These are phyloP conservation scores for Rhizopus arrhizus DNA, from an alignment of 371 early-diverging fungal species.

Conservation along the genomic window DNA sequence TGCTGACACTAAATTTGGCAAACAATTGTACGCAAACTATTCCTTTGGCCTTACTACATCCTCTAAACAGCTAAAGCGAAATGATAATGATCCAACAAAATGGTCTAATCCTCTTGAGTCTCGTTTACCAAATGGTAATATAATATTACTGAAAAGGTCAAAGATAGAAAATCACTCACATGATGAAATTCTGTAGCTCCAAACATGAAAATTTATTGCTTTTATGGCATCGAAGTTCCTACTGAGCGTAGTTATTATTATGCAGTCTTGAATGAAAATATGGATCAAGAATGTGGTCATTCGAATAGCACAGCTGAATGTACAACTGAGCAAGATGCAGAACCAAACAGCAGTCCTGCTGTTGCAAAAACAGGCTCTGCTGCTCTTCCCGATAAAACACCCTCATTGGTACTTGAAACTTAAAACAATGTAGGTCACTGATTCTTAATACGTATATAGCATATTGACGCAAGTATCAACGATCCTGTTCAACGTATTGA, in stretches of 20 bases:
- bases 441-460: slow-evolving; percentile 17
- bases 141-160: too few species aligned
- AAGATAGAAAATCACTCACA: background rate
- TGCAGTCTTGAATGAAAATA: slow-evolving; percentile 21
- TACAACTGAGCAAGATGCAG: slow-evolving; percentile 4
- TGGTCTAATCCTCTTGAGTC: slow-evolving; percentile 91
- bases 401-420: background rate
- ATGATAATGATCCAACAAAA: slow-evolving; percentile 59
- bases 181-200: slow-evolving; percentile 37
- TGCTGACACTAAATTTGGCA: slow-evolving; percentile 52
- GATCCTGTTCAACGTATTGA: slow-evolving; percentile 47
- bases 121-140: slow-evolving; percentile 71
- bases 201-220: slow-evolving; percentile 77
- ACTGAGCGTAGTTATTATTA: slow-evolving; percentile 87
- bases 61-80: slow-evolving; percentile 54
- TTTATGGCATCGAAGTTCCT: slow-evolving; percentile 81
- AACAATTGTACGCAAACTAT: slow-evolving; percentile 61
- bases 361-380: background rate
- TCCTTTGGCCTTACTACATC: slow-evolving; percentile 68
- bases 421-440: background rate
- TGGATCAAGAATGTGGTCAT: slow-evolving; percentile 10
- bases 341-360: background rate
- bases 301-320: slow-evolving; percentile 5
- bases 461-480: slow-evolving; percentile 50
- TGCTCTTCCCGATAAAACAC: background rate